These are phyloP conservation scores for Pachysolen tannophilus DNA, from an alignment of 805 yeast species.

Conservation along the genomic window DNA sequence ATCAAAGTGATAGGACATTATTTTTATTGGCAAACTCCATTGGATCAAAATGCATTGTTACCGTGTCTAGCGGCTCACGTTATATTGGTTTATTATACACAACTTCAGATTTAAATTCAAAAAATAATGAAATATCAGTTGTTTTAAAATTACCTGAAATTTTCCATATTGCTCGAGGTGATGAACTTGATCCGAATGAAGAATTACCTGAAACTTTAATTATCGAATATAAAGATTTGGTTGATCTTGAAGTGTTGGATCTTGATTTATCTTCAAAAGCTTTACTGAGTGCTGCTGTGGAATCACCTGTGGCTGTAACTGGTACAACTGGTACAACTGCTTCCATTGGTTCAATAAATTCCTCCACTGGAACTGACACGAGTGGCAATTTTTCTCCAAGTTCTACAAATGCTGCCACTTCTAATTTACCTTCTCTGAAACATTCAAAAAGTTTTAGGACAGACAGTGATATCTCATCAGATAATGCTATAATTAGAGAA, in stretches of 20 bases:
- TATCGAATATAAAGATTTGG: constrained; percentile 41
- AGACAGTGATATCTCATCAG: constrained; percentile 73
- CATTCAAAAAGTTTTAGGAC: constrained; percentile 51
- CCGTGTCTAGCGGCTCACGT: constrained; percentile 54
- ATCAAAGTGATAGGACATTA: constrained; percentile 47
- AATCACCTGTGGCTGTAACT: too few species aligned
- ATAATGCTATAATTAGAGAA: constrained; percentile 36
- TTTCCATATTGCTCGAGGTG: constrained; percentile 26
- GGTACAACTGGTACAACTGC: constrained; percentile 5
- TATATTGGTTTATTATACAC: constrained; percentile 53
- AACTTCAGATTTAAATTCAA: constrained; percentile 29
- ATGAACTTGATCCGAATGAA: constrained; percentile 21
- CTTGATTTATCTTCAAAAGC: constrained; percentile 31
- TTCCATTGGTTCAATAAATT: constrained; percentile 11
- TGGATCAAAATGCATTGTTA: constrained; percentile 49
- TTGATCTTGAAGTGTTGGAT: constrained; percentile 36
- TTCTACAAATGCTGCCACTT: constrained; percentile 11
- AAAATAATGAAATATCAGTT: constrained; percentile 39
- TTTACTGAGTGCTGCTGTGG: too few species aligned
- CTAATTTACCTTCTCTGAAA: too few species aligned
- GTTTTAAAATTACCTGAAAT: constrained; percentile 44
- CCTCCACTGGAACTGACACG: background rate
- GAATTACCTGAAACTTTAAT: constrained; percentile 37
- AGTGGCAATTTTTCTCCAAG: constrained; percentile 8
- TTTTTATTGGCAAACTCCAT: constrained; percentile 50